Base-by-base conservation (phyloP, 2,329 filamentous ascomycete species). In the Pleoardoris graminearum region DNA sequence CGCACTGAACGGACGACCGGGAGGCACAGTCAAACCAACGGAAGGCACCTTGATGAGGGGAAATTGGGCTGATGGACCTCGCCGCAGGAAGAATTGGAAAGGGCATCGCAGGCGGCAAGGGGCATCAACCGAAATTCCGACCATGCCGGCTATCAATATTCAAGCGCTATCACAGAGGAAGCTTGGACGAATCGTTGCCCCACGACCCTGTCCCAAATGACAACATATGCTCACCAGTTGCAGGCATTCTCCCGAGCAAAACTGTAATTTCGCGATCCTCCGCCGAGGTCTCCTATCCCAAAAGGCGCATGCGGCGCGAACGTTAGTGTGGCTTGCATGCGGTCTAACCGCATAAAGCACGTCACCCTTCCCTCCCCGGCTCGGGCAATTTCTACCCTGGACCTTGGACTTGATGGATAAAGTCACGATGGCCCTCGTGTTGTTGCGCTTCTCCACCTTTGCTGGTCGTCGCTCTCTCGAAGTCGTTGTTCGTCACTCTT, bases 401-500 rank as follows among this genome's bases (percentile, higher is more conserved):
- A 33, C 32, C 48, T 27, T 25, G 11, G 46, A 27, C 45, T 29
- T 37, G 27, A 5, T 47, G 27, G 47, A 57, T 57, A 57, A 53
- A 45, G 41, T 19, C 23, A 46, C 32, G 43, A 51, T 48, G 22
- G 39, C 37, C 48, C 52, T 48, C 37, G 22, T 36, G 33, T 14
- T 44, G 23, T 27, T 30, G 35, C 35, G 11, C 12, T 42, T 43
- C 36, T 51, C 42, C 46, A 43, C 43, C 48, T 43, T 39, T 32
- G 27, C 36, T 51, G 32, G 44, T 46, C 30, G 21, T 42, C 38
- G 17, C 25, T 39, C 42, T 29, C 37, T 36, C 37, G 25, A 42
- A 37, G 42, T 47, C 37, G 50, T 51, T 53, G 46, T 52, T 48
- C 42, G 50, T 57, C 54, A 45, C 42, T 50, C 47, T 22, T 48